Evolutionary conservation across 805 yeast species (phyloP), one percentile per base, ranked within the genome.

Genomic region (Teunomyces panamensis): DNA sequence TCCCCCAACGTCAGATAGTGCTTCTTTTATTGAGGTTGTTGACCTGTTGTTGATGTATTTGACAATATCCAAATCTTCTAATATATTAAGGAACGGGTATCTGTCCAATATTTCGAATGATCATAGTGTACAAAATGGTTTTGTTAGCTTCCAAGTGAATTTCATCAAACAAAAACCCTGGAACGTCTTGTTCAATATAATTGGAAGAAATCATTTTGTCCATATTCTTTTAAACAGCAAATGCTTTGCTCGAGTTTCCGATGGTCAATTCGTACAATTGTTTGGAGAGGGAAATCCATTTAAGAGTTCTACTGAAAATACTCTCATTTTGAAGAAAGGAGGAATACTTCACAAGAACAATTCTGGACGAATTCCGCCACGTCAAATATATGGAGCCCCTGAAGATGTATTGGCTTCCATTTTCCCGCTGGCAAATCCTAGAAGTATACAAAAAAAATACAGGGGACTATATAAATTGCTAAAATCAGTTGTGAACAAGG

Each of bases 21-120:
- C 11, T 9, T 20, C 45, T 17, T 42, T 17, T 44, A 28, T 44
- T 9, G 74, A 71, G 17, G 56, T 75, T 3, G 56, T 83, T 3
- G 82, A 80, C 49, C 46, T 57, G 6, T 51, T 80, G n/a, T 55
- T 79, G 1, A 49, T 51, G 2, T 59, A 59, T 45, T 51, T 79
- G 32, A 41, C 67, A 1, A 48, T 52, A 2, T 53, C 59, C 9
- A 62, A 64, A 16, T 54, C 59, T 2, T 48, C 59, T 3, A 79
- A 80, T 56, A 67, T 68, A 0, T 44, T 83, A 4, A 51, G 67
- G 0, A 55, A 57, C 39, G 87, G 85, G 0, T 79, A 77, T 11
- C 10, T 10, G 11, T 29, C 14, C 5, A 37, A 24, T 26, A 20
- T 37, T 26, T 37, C 30, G 13, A 37, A 24, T 13, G 41, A 37